Base-by-base conservation (phyloP, 129 eudicot genomes). In the Tagetes erecta region DNA sequence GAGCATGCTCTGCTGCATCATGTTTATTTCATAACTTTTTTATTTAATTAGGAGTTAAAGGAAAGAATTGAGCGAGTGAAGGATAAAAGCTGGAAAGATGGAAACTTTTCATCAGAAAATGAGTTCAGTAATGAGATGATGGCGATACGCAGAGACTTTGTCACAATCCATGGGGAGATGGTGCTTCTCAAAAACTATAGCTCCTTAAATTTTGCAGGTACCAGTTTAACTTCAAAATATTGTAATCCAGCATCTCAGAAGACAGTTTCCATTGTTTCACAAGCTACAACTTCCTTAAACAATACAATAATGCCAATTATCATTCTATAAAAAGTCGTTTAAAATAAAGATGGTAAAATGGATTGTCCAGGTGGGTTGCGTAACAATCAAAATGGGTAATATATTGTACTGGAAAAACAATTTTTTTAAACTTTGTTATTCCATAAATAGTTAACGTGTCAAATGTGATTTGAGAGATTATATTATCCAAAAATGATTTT, bases 191-290 rank as follows among this genome's bases (percentile, higher is more conserved):
- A 88, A 83, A 94, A 85, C 68, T 94, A 94, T 67, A 91, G 99
- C 86, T 88, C 93, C 81, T 86, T 94, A 51, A 94, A 94, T 73
- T 88, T 88, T 91, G 96, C 95, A 78, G 99, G 99, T 94, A 86
- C 35, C 10, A 31, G 56, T 72, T 39, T 30, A 10, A 33, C 55
- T 11, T 30, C n/a, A 42, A 41, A 36, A 50, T 0, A 10, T 10
- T 52, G 64, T 55, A 12, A 47, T 51, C 38, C 27, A 20, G 3
- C 40, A 71, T 27, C 11, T 71, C 14, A 55, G 27, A 20, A 9
- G 52, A 14, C 47, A 50, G 13, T 2, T 35, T 49, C n/a, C 45
- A 52, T 46, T 50, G 3, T 8, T 13, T 70, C 4, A 57, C 40
- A 27, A 5, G 55, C 55, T 39, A 72, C 13, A 56, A 1, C 65